Evolutionary conservation across 2,329 filamentous ascomycete species (phyloP).

Genomic region (Didymella pinodella): DNA sequence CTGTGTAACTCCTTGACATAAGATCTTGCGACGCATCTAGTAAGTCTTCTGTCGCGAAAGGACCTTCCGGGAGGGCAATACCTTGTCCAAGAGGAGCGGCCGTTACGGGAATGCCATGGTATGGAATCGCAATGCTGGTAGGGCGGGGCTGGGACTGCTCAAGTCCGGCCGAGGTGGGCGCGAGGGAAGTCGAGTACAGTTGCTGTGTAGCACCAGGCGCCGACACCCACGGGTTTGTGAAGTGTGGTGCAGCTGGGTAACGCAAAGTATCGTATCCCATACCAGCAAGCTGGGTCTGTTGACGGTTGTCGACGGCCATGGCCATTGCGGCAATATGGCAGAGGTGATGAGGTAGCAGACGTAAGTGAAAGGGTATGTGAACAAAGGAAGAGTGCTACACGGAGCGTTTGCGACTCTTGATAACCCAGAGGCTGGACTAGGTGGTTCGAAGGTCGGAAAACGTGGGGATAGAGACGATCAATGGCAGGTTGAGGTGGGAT

Average conservation of each 20-base stretch:
- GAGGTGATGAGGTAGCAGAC: constrained; percentile 17
- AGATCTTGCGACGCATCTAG: constrained; percentile 79
- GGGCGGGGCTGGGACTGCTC: constrained; percentile 64
- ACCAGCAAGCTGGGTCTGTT: constrained; percentile 70
- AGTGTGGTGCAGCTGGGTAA: constrained; percentile 72
- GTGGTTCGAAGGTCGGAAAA: constrained; percentile 51
- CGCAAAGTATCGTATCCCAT: constrained; percentile 84
- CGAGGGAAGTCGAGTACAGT: constrained; percentile 72
- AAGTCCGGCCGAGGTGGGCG: constrained; percentile 53
- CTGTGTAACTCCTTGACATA: constrained; percentile 72
- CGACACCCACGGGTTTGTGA: constrained; percentile 88
- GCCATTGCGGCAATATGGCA: constrained; percentile 68
- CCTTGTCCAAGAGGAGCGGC: constrained; percentile 74
- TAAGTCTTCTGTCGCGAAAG: constrained; percentile 71
- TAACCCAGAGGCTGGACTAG: constrained; percentile 45
- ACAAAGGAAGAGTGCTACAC: constrained; percentile 39
- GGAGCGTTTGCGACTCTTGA: constrained; percentile 33
- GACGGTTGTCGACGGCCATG: constrained; percentile 92
- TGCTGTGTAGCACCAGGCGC: constrained; percentile 65
- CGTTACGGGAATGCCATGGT: constrained; percentile 76
- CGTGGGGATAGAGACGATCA: constrained; percentile 59
- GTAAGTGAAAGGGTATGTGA: constrained; percentile 23
- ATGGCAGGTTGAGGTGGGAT: constrained; percentile 57
- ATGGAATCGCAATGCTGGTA: constrained; percentile 72
- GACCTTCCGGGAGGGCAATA: constrained; percentile 70